These are phyloP conservation scores for Trichosporon sp. DNA, from an alignment of 1,284 basidiomycete genomes.

Conservation along the genomic window DNA sequence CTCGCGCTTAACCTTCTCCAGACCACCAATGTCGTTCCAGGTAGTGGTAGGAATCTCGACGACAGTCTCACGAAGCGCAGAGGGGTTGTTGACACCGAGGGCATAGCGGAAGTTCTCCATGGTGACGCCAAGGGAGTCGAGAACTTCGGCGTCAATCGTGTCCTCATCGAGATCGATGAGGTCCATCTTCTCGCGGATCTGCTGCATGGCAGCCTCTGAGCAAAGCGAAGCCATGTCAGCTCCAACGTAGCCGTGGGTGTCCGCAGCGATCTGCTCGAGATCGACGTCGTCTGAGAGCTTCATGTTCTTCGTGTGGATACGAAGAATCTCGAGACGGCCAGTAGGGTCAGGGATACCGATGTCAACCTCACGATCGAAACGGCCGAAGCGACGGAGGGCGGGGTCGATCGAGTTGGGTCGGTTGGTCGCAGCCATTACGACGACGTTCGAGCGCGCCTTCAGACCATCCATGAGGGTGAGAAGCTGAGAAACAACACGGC, in stretches of 20 bases:
- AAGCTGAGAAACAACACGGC: conserved; percentile 96
- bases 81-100: conserved; percentile 92
- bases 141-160: conserved; percentile 94
- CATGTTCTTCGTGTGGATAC: conserved; percentile 99
- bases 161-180: conserved; percentile 90
- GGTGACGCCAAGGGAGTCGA: conserved; percentile 91
- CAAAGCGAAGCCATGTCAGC: conserved; percentile 96
- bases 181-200: conserved; percentile 98
- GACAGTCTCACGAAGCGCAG: conserved; percentile 92
- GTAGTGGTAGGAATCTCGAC: conserved; percentile 95
- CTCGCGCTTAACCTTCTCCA: conserved; percentile 99
- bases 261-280: conserved; percentile 96
- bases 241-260: conserved; percentile 98
- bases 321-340: conserved; percentile 95
- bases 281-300: conserved; percentile 98
- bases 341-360: conserved; percentile 99
- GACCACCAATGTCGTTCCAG: conserved; percentile 98
- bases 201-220: conserved; percentile 97
- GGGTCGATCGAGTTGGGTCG: conserved; percentile 97
- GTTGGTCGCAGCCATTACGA: conserved; percentile 99
- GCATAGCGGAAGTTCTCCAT: conserved; percentile 99
- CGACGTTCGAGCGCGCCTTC: conserved; percentile 97
- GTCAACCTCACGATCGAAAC: conserved; percentile 98
- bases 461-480: conserved; percentile 98
- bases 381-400: conserved; percentile 94